Conservation (phyloP, 2,329 filamentous ascomycete species). For the Cladosporium cucumerinum region DNA sequence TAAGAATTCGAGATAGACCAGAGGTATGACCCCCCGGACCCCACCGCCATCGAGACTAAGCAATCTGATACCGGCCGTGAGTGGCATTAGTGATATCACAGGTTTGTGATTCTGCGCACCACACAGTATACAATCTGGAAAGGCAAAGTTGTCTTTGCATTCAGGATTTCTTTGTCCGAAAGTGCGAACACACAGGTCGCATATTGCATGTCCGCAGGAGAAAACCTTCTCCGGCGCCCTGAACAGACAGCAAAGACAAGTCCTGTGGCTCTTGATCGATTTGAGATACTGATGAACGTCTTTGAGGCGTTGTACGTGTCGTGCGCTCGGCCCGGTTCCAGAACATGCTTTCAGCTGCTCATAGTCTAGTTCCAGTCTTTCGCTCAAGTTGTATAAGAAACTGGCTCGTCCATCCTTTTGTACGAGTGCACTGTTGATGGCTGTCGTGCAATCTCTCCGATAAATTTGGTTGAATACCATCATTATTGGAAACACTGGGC, state of each 20-base stretch:
- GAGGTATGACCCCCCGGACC: slow-evolving; percentile 27
- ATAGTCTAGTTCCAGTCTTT: not conserved
- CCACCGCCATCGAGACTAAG: slow-evolving; percentile 39
- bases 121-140: slow-evolving; percentile 33
- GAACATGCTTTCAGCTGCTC: not conserved
- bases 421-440: not conserved
- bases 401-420: slow-evolving; percentile 7
- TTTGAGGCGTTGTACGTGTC: slow-evolving; percentile 1
- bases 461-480: slow-evolving; percentile 16
- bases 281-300: slow-evolving; percentile 7
- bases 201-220: slow-evolving; percentile 36
- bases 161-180: slow-evolving; percentile 26
- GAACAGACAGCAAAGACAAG: slow-evolving; percentile 34
- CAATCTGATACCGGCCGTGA: slow-evolving; percentile 34
- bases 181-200: slow-evolving; percentile 33
- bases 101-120: slow-evolving; percentile 16
- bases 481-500: slow-evolving; percentile 6
- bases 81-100: slow-evolving; percentile 31
- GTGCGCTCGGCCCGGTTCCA: not conserved
- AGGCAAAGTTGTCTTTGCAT: slow-evolving; percentile 25
- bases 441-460: not conserved
- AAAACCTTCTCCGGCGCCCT: slow-evolving; percentile 32
- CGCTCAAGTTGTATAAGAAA: not conserved
- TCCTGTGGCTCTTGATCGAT: slow-evolving; percentile 23
- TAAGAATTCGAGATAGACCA: slow-evolving; percentile 24